A percentile compares a stretch with the other conserved stretches of the same genome.
These are phyloP conservation scores for Pseudozyma flocculosa DNA, from an alignment of 1,284 basidiomycete species.

Conservation along the genomic window DNA sequence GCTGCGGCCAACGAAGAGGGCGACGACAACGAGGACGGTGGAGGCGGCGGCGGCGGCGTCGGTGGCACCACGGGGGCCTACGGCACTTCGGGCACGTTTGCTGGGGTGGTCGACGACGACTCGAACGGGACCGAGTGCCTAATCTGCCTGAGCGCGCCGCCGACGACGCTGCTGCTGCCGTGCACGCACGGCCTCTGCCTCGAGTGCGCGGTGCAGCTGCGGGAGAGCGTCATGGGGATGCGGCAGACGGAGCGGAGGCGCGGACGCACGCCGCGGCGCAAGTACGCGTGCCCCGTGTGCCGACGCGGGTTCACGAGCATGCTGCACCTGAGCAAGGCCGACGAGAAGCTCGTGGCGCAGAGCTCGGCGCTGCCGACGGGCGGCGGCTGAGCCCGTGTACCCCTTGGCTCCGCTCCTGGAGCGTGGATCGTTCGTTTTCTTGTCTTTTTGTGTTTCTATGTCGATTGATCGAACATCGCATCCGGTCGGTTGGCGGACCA, in stretches of 20 bases:
- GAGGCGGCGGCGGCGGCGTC: slow-evolving; percentile 1
- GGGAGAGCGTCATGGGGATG: slow-evolving; percentile 49
- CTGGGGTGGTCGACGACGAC: slow-evolving; percentile 23
- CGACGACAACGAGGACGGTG: slow-evolving; percentile 14
- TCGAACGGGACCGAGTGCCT: slow-evolving; percentile 48
- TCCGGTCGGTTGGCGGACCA: no score
- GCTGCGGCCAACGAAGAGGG: slow-evolving; percentile 8
- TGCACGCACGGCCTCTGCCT: slow-evolving; percentile 56
- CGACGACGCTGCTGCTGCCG: slow-evolving; percentile 54
- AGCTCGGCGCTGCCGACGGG: no score
- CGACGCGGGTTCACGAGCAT: slow-evolving; percentile 44
- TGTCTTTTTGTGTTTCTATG: no score
- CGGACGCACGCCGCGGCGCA: slow-evolving; percentile 45
- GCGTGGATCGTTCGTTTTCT: no score
- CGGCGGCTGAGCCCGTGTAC: no score
- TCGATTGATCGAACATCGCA: no score
- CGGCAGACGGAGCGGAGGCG: slow-evolving; percentile 41
- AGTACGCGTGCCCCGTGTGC: slow-evolving; percentile 56
- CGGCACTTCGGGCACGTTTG: slow-evolving; percentile 1
- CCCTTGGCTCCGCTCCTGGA: no score
- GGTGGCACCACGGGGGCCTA: slow-evolving; percentile 2
- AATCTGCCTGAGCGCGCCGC: slow-evolving; percentile 50
- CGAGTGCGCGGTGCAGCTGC: slow-evolving; percentile 52
- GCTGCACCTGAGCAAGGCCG: slow-evolving; percentile 43
- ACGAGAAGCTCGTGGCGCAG: slow-evolving; percentile 46